phyloP scores from a whole-genome alignment of 2,329 filamentous ascomycete genomes.

The Cladophialophora carrionii region DNA sequence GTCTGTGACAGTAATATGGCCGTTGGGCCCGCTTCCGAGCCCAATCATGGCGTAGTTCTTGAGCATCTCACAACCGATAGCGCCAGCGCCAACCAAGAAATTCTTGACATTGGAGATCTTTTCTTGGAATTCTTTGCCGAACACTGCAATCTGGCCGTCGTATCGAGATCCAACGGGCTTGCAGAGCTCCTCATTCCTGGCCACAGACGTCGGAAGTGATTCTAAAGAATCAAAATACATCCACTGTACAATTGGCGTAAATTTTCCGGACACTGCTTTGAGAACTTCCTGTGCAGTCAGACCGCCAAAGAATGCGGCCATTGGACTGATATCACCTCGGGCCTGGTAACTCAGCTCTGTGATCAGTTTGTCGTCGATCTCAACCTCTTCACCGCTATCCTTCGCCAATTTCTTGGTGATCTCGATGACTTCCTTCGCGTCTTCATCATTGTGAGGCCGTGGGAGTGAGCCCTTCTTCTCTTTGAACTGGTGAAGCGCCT shows the following conservation, averaged over 20 bases:
- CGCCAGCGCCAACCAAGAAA: constrained; percentile 93
- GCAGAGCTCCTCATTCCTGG: constrained; percentile 83
- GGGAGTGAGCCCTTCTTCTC: constrained; percentile 72
- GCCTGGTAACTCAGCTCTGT: constrained; percentile 95
- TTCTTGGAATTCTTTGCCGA: constrained; percentile 89
- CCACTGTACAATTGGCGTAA: constrained; percentile 93
- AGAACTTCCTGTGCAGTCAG: constrained; percentile 91
- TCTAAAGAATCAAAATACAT: constrained; percentile 98
- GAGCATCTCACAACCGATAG: constrained; percentile 97
- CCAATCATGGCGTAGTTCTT: constrained; percentile 99
- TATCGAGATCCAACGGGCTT: constrained; percentile 83
- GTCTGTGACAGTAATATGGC: constrained; percentile 90
- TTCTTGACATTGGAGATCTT: constrained; percentile 88
- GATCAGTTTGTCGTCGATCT: constrained; percentile 89
- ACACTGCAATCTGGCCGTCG: constrained; percentile 95
- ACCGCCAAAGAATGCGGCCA: constrained; percentile 94
- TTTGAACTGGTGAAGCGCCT: constrained; percentile 85
- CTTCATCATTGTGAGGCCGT: constrained; percentile 78
- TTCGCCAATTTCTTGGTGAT: constrained; percentile 74
- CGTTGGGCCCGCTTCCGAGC: constrained; percentile 81
- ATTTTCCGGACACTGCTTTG: constrained; percentile 97
- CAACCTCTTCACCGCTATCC: constrained; percentile 68
- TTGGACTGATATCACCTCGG: constrained; percentile 82
- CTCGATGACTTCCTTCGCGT: constrained; percentile 76
- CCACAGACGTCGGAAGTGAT: constrained; percentile 75